A percentile compares a stretch with the other conserved stretches of the same genome.
These are phyloP conservation scores for Zalaria obscura DNA, from an alignment of 2,329 filamentous ascomycete species.

Conservation along the genomic window DNA sequence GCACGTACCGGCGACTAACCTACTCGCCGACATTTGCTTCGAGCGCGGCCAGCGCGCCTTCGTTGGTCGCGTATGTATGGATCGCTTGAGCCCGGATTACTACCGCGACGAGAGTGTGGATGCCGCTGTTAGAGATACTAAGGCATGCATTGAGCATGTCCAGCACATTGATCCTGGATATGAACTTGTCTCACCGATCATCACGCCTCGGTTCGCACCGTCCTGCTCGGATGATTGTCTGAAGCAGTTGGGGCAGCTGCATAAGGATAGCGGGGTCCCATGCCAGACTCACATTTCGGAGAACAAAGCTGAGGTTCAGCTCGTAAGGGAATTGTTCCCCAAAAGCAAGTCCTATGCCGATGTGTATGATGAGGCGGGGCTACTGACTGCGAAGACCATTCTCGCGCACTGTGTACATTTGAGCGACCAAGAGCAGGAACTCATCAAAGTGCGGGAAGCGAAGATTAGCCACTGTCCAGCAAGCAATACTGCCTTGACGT, in stretches of 20 bases:
- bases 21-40: slow-evolving; percentile 76
- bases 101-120: slow-evolving; percentile 62
- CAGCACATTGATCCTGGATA: slow-evolving; percentile 47
- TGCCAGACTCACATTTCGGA: slow-evolving; percentile 87
- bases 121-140: slow-evolving; percentile 39
- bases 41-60: slow-evolving; percentile 72
- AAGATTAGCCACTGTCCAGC: slow-evolving; percentile 79
- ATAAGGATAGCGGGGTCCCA: slow-evolving; percentile 46
- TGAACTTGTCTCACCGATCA: slow-evolving; percentile 58
- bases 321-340: slow-evolving; percentile 61
- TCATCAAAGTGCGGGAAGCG: slow-evolving; percentile 46
- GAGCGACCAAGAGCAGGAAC: slow-evolving; percentile 45
- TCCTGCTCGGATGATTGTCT: slow-evolving; percentile 44
- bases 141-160: slow-evolving; percentile 42
- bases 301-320: slow-evolving; percentile 56
- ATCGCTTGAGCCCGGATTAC: slow-evolving; percentile 58
- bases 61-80: slow-evolving; percentile 93
- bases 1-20: slow-evolving; percentile 76
- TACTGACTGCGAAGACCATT: slow-evolving; percentile 61
- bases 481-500: slow-evolving; percentile 70
- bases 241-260: slow-evolving; percentile 47
- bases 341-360: slow-evolving; percentile 49
- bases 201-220: slow-evolving; percentile 56
- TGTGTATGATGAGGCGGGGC: slow-evolving; percentile 61
- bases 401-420: slow-evolving; percentile 79